Percentiles rank a stretch among this genome's conserved stretches.
phyloP scores from a whole-genome alignment of 768 basidiomycete genomes.

The Lactarius hengduanensis region DNA sequence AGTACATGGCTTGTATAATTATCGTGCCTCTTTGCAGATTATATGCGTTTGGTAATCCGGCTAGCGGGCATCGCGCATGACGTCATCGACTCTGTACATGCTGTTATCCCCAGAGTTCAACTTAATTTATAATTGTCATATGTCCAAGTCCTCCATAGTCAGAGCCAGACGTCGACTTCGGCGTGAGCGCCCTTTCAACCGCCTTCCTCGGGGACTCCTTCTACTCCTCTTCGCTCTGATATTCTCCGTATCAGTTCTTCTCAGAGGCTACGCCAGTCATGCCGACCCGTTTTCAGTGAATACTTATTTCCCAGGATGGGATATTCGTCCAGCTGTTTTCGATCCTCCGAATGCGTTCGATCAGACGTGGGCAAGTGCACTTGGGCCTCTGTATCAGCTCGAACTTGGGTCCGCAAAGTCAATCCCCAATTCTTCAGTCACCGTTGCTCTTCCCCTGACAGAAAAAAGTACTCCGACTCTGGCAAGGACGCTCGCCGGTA shows the following conservation, averaged over 20 bases:
- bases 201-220: neutral
- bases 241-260: slow-evolving; percentile 1
- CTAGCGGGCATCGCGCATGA: neutral
- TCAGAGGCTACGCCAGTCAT: neutral
- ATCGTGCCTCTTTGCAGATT: neutral
- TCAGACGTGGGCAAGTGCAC: neutral
- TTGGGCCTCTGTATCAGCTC: slow-evolving; percentile 24
- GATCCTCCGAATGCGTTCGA: neutral
- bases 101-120: neutral
- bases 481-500: slow-evolving; percentile 2
- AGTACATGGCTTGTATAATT: no score
- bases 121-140: neutral
- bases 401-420: slow-evolving; percentile 23
- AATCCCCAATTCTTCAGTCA: slow-evolving; percentile 14
- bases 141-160: slow-evolving; percentile 12
- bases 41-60: neutral
- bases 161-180: slow-evolving; percentile 9
- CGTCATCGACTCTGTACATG: neutral
- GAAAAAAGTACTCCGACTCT: slow-evolving; percentile 3
- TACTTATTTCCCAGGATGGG: slow-evolving; percentile 17
- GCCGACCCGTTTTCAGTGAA: slow-evolving; percentile 6
- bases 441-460: slow-evolving; percentile 18
- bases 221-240: slow-evolving; percentile 1
- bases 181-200: neutral
- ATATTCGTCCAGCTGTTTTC: slow-evolving; percentile 2